phyloP scores from a whole-genome alignment of 2,329 filamentous ascomycete species.

The Alternaria viburni region DNA sequence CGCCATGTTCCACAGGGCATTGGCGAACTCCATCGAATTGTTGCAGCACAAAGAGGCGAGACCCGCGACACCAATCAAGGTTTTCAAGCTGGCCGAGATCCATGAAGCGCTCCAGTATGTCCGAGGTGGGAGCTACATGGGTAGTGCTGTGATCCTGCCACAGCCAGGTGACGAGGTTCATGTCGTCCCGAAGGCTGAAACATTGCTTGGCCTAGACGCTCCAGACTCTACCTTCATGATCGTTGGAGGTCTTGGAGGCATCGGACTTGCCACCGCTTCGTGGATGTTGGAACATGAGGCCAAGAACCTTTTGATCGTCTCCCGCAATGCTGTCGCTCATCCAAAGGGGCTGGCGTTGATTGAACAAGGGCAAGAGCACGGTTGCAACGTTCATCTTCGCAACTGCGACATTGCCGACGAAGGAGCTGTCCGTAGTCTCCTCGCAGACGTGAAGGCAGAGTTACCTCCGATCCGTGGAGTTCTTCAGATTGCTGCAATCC shows the following conservation, averaged over 20 bases:
- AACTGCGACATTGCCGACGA: conserved; percentile 1
- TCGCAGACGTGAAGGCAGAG: background rate
- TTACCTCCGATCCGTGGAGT: background rate
- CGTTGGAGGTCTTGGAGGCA: conserved; percentile 27
- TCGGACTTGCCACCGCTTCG: conserved; percentile 23
- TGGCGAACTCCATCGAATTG: background rate
- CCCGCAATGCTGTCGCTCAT: background rate
- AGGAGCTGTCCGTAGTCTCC: background rate
- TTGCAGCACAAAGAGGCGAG: background rate
- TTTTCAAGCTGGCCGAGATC: background rate
- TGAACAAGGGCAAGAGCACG: background rate
- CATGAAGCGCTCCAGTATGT: background rate
- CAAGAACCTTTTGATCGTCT: conserved; percentile 19
- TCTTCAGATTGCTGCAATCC: background rate
- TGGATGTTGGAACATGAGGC: conserved; percentile 25
- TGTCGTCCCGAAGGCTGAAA: background rate
- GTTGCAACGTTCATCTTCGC: background rate
- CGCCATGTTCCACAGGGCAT: background rate
- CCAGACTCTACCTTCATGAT: conserved; percentile 28
- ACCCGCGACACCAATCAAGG: background rate
- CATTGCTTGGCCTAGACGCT: background rate
- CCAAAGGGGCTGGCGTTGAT: background rate
- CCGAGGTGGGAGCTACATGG: background rate
- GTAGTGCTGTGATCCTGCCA: background rate
- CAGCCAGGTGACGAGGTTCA: background rate